A percentile compares a stretch with the other conserved stretches of the same genome.
Conservation (phyloP, 768 basidiomycete species). For the Kwoniella botswanensis region DNA sequence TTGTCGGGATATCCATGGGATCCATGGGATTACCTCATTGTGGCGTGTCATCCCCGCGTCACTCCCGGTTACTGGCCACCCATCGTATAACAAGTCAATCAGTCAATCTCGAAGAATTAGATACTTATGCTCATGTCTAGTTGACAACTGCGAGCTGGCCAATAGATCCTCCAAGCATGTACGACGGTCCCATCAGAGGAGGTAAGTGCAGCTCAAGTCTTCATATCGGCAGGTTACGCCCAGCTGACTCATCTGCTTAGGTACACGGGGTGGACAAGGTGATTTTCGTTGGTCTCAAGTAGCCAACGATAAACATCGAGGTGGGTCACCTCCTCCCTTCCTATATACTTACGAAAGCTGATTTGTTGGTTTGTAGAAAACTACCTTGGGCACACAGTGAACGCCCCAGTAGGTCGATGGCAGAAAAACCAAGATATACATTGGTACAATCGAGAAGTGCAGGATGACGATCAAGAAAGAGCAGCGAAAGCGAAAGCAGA, state of each 20-base stretch:
- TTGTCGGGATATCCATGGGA: conserved; percentile 19
- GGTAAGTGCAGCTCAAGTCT: conserved; percentile 28
- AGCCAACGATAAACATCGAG: conserved; percentile 52
- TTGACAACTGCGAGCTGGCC: not conserved
- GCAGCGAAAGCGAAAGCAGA: conserved; percentile 61
- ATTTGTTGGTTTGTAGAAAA: conserved; percentile 63
- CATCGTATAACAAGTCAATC: not conserved
- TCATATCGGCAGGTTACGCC: not conserved
- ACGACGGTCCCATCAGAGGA: conserved; percentile 51
- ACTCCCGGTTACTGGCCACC: conserved; percentile 7
- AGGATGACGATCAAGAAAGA: conserved; percentile 57
- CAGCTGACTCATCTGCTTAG: conserved; percentile 29
- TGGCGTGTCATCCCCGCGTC: not conserved
- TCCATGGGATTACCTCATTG: conserved; percentile 11
- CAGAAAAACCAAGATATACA: conserved; percentile 97
- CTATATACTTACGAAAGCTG: not conserved
- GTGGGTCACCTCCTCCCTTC: conserved; percentile 19
- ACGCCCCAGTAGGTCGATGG: conserved; percentile 94
- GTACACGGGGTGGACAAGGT: conserved; percentile 54
- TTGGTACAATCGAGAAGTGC: conserved; percentile 81
- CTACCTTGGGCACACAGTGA: conserved; percentile 93
- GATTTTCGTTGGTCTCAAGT: conserved; percentile 55
- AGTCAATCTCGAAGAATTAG: too few relatives aligned
- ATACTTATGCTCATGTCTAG: not conserved
- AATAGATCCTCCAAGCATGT: conserved; percentile 27